Conservation (phyloP, 768 basidiomycete species). For the Suillus spraguei region DNA sequence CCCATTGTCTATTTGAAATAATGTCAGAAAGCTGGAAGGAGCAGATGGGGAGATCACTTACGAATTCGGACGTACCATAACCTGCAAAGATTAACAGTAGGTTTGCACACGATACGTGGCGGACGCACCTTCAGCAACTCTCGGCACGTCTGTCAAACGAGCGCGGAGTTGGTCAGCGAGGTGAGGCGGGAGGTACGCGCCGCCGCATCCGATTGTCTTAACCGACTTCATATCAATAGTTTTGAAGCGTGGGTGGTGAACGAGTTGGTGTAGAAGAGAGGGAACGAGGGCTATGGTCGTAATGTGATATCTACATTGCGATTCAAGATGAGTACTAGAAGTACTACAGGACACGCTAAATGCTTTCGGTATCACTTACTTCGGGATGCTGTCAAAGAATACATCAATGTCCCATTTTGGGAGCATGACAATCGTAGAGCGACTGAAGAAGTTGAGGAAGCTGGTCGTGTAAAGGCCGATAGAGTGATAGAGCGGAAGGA, state of each 20-base stretch:
- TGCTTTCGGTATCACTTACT: conserved; percentile 37
- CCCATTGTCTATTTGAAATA: conserved; percentile 48
- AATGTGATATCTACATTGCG: conserved; percentile 47
- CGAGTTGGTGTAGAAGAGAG: conserved; percentile 58
- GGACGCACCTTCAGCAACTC: conserved; percentile 44
- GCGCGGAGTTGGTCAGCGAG: conserved; percentile 40
- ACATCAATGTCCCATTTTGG: conserved; percentile 54
- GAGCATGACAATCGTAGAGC: conserved; percentile 49
- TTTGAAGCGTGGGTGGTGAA: conserved; percentile 45
- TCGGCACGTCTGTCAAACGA: conserved; percentile 31
- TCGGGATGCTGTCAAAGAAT: conserved; percentile 51
- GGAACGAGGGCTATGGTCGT: conserved; percentile 51
- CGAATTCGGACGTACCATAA: conserved; percentile 64
- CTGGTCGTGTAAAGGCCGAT: conserved; percentile 54
- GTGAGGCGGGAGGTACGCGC: conserved; percentile 59
- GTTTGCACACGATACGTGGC: background rate
- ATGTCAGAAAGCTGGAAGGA: background rate
- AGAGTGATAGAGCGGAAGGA: conserved; percentile 64
- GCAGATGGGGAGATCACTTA: conserved; percentile 32
- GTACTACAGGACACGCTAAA: background rate
- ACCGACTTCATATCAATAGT: conserved; percentile 53
- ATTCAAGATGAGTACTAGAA: background rate
- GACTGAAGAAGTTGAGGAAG: conserved; percentile 46
- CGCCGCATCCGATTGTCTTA: conserved; percentile 43
- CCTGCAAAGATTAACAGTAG: conserved; percentile 35